These are phyloP conservation scores for Rhipidocladum racemiflorum DNA, from an alignment of 176 grass and related monocot genomes.

Conservation along the genomic window DNA sequence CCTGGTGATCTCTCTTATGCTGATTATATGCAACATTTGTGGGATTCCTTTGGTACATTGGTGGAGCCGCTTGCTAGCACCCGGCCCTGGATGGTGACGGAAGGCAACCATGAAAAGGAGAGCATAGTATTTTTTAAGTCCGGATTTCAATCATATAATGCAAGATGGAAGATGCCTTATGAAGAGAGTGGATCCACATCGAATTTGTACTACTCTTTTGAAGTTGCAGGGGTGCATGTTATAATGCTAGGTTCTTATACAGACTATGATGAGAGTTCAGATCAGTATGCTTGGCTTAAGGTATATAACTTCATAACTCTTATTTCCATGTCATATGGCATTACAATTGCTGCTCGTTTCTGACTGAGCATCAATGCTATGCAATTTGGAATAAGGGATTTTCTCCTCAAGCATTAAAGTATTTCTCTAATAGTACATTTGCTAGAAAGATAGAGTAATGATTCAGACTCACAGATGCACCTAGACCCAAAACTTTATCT, in stretches of 20 bases:
- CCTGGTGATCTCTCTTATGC: conserved; percentile 94
- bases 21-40: conserved; percentile 92
- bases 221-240: conserved; percentile 64
- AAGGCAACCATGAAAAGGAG: conserved; percentile 99
- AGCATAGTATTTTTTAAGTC: conserved; percentile 57
- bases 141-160: conserved; percentile 86
- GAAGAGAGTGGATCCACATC: conserved; percentile 81
- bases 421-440: not conserved
- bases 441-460: not conserved
- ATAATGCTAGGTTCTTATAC: conserved; percentile 98
- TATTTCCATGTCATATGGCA: not conserved
- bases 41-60: conserved; percentile 84
- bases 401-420: not conserved
- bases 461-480: not conserved
- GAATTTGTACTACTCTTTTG: conserved; percentile 92
- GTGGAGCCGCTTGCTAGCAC: conserved; percentile 88
- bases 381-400: not conserved
- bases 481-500: not conserved
- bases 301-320: conserved; percentile 35
- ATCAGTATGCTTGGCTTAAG: conserved; percentile 97
- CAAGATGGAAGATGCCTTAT: conserved; percentile 97
- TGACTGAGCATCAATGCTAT: not conserved
- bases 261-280: conserved; percentile 84
- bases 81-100: conserved; percentile 91
- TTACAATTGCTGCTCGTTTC: conserved; percentile 16